Base-by-base conservation (phyloP, 768 basidiomycete species). In the Trametes cingulata region DNA sequence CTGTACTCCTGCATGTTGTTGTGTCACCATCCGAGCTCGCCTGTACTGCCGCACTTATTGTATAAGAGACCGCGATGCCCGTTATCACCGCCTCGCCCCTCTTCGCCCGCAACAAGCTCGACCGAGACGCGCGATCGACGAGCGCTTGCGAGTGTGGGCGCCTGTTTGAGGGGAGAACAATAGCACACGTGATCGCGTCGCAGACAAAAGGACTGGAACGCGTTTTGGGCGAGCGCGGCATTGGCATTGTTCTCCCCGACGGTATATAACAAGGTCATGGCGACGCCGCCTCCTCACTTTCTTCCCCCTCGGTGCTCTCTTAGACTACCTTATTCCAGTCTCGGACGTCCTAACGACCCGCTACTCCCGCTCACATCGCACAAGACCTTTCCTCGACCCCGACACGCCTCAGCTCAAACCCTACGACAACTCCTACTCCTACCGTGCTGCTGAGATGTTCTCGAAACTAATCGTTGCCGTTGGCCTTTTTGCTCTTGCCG, bases 401-500 rank as follows among this genome's bases (percentile, higher is more conserved):
- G 36, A 20, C 29, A 20, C 35, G 40, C 40, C 25, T 19, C 52
- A 7, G 36, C 27, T 35, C 50, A 17, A 9, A 39, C 10, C 7
- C 33, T 14, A 8, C 24, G 6, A 40, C 50, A 43, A 17, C 17
- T 24, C 13, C 14, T 27, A 58, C 61, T 7, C 51, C 40, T 27
- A 25, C 45, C 56, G 52, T 53, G 20, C 22, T 15, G 37, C 33
- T 19, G 35, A 51, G 8, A 64, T 65, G 62, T 68, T 61, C 42
- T 64, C 67, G 1, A 46, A 46, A 58, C 55, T 72, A n/a, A 24
- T 65, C n/a, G 55, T 62, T 53, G 40, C 67, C 52, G n/a, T 67
- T 37, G 58, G 62, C 13, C 25, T 65, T 29, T 29, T 63, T 54
- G 68, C 76, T 22, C 69, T 72, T 46, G 69, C 69, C 53, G 72